phyloP scores from a whole-genome alignment of 1,284 basidiomycete species.

The Cerrena zonata region DNA sequence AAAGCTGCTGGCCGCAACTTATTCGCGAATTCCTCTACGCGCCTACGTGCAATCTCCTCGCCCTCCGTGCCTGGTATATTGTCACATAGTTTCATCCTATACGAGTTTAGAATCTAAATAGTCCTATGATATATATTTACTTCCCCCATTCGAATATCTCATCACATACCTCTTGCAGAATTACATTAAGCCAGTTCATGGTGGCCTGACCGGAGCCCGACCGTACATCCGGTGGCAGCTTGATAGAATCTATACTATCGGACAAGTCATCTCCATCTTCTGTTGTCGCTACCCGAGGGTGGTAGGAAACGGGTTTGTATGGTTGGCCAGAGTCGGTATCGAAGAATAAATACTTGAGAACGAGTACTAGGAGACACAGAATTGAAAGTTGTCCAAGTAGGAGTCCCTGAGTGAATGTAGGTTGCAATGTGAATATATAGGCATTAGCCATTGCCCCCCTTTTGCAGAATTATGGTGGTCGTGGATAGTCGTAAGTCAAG shows the following conservation, averaged over 20 bases:
- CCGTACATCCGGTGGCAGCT: conserved; percentile 3
- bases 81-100: conserved; percentile 64
- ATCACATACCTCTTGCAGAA: conserved; percentile 56
- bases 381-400: conserved; percentile 76
- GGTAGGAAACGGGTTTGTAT: conserved; percentile 51
- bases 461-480: neutral
- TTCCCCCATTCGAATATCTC: too few species aligned
- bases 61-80: conserved; percentile 58
- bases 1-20: conserved; percentile 60
- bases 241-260: neutral
- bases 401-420: conserved; percentile 80
- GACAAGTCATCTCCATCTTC: conserved; percentile 9
- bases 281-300: conserved; percentile 42
- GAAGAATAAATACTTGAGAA: conserved; percentile 79
- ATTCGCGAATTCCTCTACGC: conserved; percentile 69
- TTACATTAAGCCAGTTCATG: conserved; percentile 70
- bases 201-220: conserved; percentile 40
- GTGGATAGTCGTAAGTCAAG: neutral
- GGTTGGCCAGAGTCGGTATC: conserved; percentile 52
- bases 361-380: conserved; percentile 57
- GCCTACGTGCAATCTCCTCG: conserved; percentile 63
- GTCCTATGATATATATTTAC: too few species aligned
- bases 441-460: conserved; percentile 44
- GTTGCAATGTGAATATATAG: conserved; percentile 67
- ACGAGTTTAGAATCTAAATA: conserved; percentile 58